Evolutionary conservation across 2,329 filamentous ascomycete genomes (phyloP), one percentile per base, ranked within the genome.

Genomic region (Arthrobotrys musiformis): DNA sequence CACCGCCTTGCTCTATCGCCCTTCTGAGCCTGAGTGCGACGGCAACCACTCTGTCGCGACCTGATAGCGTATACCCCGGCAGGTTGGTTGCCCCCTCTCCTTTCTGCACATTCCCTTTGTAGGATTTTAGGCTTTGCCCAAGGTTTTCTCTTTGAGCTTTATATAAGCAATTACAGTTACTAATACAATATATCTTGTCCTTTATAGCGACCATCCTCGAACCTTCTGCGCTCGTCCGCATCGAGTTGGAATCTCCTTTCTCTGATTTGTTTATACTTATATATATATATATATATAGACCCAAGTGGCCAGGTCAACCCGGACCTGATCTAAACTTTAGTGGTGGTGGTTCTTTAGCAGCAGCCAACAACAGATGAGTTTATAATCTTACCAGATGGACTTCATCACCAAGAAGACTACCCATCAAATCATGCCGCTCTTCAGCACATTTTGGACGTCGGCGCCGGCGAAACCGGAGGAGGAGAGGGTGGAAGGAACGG

Each of bases 361-460:
- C 30, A n/a, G 15, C 15, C 22, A 22, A n/a, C 40, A 56, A 56
- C 72, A 66, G 35, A 77, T 77, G 73, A 46, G 17, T 33, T 62
- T 62, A 61, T 76, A 69, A 61, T 24, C 48, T 35, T 17, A 52
- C 15, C 24, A 30, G 35, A 77, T 77, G 73, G 73, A 77, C 50
- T 77, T 70, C 60, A 52, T 77, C 26, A 70, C 73, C 11, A 77
- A 77, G 44, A 77, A 77, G 48, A 77, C 73, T 19, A 76, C 72
- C 42, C 63, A 69, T 46, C 72, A 77, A 28, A 77, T 77, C 50
- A 70, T 77, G 28, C 73, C 73, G 28, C 66, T 77, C 4, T 77
- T 77, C 24, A 77, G 72, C 66, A 67, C 58, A 0, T 42, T 77
- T 26, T 77, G 73, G 73, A 77, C 66, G 6, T 77, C 73, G 19